Conservation (phyloP, 2,329 filamentous ascomycete species). For the Paecilomyces fulvus region DNA sequence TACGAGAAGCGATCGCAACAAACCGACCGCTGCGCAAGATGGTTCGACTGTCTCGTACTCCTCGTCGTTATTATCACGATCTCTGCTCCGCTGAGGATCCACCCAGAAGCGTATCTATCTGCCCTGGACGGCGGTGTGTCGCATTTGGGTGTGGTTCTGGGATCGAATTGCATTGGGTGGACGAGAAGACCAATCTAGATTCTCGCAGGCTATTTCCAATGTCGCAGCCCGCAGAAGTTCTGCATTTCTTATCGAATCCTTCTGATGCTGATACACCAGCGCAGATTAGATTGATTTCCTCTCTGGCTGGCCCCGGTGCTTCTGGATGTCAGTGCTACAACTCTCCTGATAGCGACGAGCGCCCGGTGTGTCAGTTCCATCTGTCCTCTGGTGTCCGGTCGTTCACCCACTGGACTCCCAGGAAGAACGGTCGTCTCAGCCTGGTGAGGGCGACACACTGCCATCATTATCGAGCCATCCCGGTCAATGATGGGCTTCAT, state of each 20-base stretch:
- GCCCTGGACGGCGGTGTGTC: constrained; percentile 55
- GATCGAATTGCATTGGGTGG: constrained; percentile 56
- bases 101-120: constrained; percentile 57
- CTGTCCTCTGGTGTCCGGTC: constrained; percentile 19
- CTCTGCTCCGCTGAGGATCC: constrained; percentile 55
- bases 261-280: constrained; percentile 44
- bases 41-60: constrained; percentile 18
- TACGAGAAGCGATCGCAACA: constrained; percentile 4
- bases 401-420: constrained; percentile 15
- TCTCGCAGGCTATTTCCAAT: constrained; percentile 33
- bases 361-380: constrained; percentile 19
- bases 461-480: constrained; percentile 56
- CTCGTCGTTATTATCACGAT: constrained; percentile 40
- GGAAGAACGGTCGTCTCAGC: constrained; percentile 17
- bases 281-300: constrained; percentile 56
- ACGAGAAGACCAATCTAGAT: constrained; percentile 35
- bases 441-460: constrained; percentile 37
- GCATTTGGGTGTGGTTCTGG: constrained; percentile 57
- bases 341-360: constrained; percentile 10
- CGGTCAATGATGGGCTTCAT: constrained; percentile 57
- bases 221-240: constrained; percentile 32
- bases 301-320: constrained; percentile 38
- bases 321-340: constrained; percentile 23
- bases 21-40: constrained; percentile 11
- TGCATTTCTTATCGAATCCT: constrained; percentile 52